Conservation (phyloP, 352 stramenopile species). For the Phytophthora pistaciae region DNA sequence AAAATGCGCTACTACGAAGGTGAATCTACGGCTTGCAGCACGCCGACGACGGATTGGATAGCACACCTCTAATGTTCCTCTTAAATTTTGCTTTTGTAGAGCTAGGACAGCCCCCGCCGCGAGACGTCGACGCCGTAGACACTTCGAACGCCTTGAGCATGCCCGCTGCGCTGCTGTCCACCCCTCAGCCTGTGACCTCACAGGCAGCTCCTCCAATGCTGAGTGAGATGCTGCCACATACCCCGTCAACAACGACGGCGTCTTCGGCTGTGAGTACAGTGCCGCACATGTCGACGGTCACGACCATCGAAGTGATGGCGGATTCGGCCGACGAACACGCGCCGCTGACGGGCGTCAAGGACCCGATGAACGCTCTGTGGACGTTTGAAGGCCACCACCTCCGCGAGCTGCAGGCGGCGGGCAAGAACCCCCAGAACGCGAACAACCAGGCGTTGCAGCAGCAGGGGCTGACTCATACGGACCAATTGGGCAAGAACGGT, state of each 20-base stretch:
- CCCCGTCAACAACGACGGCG: background rate
- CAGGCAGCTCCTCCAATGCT: conserved; percentile 21
- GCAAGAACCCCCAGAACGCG: conserved; percentile 46
- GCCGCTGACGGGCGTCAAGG: conserved; percentile 31
- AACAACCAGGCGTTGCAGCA: conserved; percentile 23
- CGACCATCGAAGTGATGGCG: conserved; percentile 26
- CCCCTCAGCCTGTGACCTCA: background rate
- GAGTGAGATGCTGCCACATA: conserved; percentile 24
- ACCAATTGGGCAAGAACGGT: conserved; percentile 18
- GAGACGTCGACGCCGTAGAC: conserved; percentile 17
- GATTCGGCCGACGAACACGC: conserved; percentile 17
- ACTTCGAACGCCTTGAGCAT: conserved; percentile 15
- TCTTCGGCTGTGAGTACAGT: conserved; percentile 12
- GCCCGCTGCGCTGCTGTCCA: conserved; percentile 20
- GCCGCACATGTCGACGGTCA: conserved; percentile 1
- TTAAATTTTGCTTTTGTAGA: conserved; percentile 9
- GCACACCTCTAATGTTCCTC: conserved; percentile 1
- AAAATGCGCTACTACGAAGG: conserved; percentile 53
- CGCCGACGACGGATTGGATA: background rate
- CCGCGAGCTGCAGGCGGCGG: conserved; percentile 48
- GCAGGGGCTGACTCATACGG: conserved; percentile 8
- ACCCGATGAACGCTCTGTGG: conserved; percentile 74
- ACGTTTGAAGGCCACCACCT: conserved; percentile 70
- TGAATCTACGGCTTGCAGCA: conserved; percentile 5
- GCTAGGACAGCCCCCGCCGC: conserved; percentile 18